Evolutionary conservation across 2,329 filamentous ascomycete species (phyloP).

Genomic region (Alternaria sp.): DNA sequence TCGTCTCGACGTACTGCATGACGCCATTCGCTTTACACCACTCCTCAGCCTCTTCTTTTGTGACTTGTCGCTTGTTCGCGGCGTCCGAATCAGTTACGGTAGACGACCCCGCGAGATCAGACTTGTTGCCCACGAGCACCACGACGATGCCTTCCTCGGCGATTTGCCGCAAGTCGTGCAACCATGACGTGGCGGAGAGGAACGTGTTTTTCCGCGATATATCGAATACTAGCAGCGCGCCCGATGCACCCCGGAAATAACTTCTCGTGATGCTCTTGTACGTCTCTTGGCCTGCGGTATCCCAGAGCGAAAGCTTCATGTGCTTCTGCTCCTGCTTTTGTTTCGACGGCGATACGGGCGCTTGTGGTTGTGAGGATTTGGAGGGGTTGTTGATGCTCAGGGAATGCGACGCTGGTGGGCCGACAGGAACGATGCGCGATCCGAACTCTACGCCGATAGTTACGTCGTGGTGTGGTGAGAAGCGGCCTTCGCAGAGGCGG

Average conservation of each 20-base stretch:
- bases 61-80: constrained; percentile 78
- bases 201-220: constrained; percentile 88
- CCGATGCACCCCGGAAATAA: constrained; percentile 84
- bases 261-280: constrained; percentile 96
- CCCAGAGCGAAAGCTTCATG: constrained; percentile 95
- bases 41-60: constrained; percentile 79
- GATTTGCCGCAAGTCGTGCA: constrained; percentile 91
- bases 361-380: constrained; percentile 17
- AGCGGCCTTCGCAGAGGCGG: constrained; percentile 94
- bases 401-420: constrained; percentile 73
- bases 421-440: constrained; percentile 88
- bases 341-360: constrained; percentile 32
- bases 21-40: constrained; percentile 89
- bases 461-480: constrained; percentile 92
- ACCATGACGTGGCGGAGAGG: constrained; percentile 87
- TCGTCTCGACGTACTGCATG: constrained; percentile 93
- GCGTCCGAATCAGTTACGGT: constrained; percentile 46
- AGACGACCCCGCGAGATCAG: constrained; percentile 70
- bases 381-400: constrained; percentile 61
- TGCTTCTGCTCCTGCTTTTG: constrained; percentile 64
- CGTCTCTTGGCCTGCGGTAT: constrained; percentile 95
- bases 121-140: constrained; percentile 94
- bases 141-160: constrained; percentile 96
- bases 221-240: constrained; percentile 89
- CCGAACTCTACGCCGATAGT: constrained; percentile 98